Base-by-base conservation (phyloP, 2,329 filamentous ascomycete species). In the Samsoniella hepiali region DNA sequence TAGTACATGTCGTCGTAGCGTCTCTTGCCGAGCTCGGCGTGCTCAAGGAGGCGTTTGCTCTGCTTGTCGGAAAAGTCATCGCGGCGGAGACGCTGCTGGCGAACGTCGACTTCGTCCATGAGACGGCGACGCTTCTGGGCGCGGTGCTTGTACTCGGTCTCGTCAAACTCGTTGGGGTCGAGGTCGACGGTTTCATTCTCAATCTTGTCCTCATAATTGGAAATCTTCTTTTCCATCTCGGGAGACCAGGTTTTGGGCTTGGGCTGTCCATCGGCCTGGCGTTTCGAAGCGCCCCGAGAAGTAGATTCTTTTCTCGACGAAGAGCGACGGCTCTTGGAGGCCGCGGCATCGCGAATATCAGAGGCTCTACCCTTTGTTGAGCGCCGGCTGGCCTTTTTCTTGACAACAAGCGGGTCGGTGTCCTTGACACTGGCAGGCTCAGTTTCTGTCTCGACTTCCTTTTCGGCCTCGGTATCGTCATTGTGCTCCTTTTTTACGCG, bases 1-100 rank as follows among this genome's bases (percentile, higher is more conserved):
- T 93, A 93, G 73, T 95, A 88, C 53, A 88, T 80, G 15, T 90
- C 83, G 64, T 91, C 86, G 74, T 91, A 97, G 38, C 91, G 87
- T 60, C 88, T 83, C 70, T 90, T 90, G 45, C 91, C 91, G 22
- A 86, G 82, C 58, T 87, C 83, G 57, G 89, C 86, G 70, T 94
- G 90, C 50, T 81, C 81, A 62, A 82, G 81, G 58, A 97, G 84
- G 60, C 88, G 88, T 74, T 73, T 87, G 70, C 51, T 85, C 75
- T 78, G 84, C 70, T 71, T 81, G 68, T 72, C 84, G 75, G 76
- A 85, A 78, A 80, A 89, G 75, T 91, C 88, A 56, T 72, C 74
- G 53, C 83, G 79, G 64, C 88, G 81, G 69, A 84, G 79, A 75
- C 89, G 89, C 68, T 86, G 86, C 70, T 88, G 89, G 38, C 79